Base-by-base conservation (phyloP, 257 asterid species). In the Misopates orontium region DNA sequence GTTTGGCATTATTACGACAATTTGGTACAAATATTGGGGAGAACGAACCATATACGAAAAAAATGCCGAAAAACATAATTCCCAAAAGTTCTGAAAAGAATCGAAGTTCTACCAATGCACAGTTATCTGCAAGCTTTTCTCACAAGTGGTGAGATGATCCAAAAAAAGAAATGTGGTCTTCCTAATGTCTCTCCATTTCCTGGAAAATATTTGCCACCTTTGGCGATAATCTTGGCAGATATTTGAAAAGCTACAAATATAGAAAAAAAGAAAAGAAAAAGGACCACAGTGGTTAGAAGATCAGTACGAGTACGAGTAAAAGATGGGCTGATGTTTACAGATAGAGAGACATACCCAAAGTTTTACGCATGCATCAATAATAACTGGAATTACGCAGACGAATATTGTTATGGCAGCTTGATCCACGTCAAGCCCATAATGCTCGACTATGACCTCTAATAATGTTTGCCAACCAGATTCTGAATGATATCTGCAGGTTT, bases 401-500 rank as follows among this genome's bases (percentile, higher is more conserved):
- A 94, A 90, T 59, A 86, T 73, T 49, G 93, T 90, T 57, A 88
- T 79, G 58, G 84, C 81, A 54, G 85, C 82, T 64, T 53, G 74
- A 75, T 94, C 97, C 74, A 88, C 84, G 56, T 94, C 95, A 50
- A 90, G 61, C 23, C 99, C 96, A 21, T 86, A 86, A 78, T 90
- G 99, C 80, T 88, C 96, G 17, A 84, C 76, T 71, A 88, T 50
- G 56, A 90, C 73, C 80, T 90, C 96, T 52, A 86, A 70, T 80
- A 90, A 75, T 56, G 99, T 86, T 78, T 85, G 83, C 97, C 97
- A 90, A 42, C 96, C 97, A 56, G 90, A 86, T 77, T 86, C 97
- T 12, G 97, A 94, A 73, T 93, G 97, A 83, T 93, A 93, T 76
- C 97, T 90, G 87, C 82, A 84, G 60, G 49, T 67, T 69, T 41